phyloP scores from a whole-genome alignment of 2,329 filamentous ascomycete genomes.

The Ceratocystis alfenasii region DNA sequence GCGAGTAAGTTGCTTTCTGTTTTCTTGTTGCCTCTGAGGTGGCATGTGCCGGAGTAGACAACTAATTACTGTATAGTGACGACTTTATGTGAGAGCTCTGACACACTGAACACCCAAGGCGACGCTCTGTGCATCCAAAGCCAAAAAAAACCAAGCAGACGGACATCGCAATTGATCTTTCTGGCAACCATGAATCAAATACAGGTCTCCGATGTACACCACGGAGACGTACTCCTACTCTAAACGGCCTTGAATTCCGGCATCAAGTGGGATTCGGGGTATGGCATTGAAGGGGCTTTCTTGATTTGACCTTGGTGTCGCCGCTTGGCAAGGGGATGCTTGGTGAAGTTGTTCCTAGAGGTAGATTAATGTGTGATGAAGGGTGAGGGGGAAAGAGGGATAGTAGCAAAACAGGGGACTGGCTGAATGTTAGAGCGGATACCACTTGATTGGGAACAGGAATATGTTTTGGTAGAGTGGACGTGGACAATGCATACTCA shows the following conservation, averaged over 20 bases:
- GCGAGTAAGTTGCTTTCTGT: slow-evolving; percentile 53
- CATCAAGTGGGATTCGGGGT: no score
- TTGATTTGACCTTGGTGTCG: background rate
- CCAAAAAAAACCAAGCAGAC: background rate
- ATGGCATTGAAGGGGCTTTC: background rate
- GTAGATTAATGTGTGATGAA: no score
- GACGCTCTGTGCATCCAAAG: slow-evolving; percentile 2
- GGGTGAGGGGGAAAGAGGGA: background rate
- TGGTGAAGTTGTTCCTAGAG: background rate
- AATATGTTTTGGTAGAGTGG: background rate
- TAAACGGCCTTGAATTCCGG: background rate
- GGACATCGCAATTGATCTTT: background rate
- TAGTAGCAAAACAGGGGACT: slow-evolving; percentile 10
- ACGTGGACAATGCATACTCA: background rate
- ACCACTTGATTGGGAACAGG: background rate
- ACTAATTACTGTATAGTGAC: slow-evolving; percentile 21
- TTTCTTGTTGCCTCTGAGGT: background rate
- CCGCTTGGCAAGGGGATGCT: background rate
- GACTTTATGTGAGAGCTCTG: slow-evolving; percentile 24
- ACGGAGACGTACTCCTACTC: background rate
- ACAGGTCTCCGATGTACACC: background rate
- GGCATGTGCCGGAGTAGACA: no score
- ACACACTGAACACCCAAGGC: background rate
- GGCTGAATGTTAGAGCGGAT: slow-evolving; percentile 4
- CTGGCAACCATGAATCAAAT: background rate